phyloP scores from a whole-genome alignment of 2,329 filamentous ascomycete species.

The Periconia sp. region DNA sequence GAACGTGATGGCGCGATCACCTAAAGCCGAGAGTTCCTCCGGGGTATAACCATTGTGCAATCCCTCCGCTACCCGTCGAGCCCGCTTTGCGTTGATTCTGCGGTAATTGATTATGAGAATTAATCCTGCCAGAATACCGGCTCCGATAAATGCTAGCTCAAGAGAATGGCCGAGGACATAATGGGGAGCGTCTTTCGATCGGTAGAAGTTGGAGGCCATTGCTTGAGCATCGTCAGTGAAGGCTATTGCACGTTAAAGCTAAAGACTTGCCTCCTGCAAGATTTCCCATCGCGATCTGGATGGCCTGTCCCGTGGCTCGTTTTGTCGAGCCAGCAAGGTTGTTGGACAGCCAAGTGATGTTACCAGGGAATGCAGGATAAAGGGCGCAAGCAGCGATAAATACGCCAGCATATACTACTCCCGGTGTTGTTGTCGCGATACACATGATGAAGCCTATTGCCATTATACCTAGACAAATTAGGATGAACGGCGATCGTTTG shows the following conservation, averaged over 20 bases:
- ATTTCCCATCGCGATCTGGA: constrained; percentile 59
- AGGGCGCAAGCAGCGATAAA: constrained; percentile 46
- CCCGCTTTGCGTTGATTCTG: constrained; percentile 64
- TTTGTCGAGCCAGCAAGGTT: constrained; percentile 62
- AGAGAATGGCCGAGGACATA: constrained; percentile 60
- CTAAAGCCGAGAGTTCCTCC: constrained; percentile 63
- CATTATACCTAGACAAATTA: constrained; percentile 39
- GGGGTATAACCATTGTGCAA: constrained; percentile 50
- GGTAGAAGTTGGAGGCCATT: constrained; percentile 76
- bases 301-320: constrained; percentile 54
- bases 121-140: constrained; percentile 54
- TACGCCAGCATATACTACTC: constrained; percentile 44
- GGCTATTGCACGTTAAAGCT: not conserved
- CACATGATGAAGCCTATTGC: constrained; percentile 47
- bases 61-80: constrained; percentile 41
- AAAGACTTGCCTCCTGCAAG: constrained; percentile 38
- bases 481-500: constrained; percentile 43
- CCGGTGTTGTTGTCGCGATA: constrained; percentile 36
- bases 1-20: constrained; percentile 68
- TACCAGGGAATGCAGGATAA: constrained; percentile 47
- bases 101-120: constrained; percentile 59
- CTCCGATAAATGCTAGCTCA: constrained; percentile 57
- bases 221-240: constrained; percentile 48
- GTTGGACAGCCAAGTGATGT: constrained; percentile 60
- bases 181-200: constrained; percentile 55